Base-by-base conservation (phyloP, 1,139 yeast genomes). In the Yamadazyma dushanensis region DNA sequence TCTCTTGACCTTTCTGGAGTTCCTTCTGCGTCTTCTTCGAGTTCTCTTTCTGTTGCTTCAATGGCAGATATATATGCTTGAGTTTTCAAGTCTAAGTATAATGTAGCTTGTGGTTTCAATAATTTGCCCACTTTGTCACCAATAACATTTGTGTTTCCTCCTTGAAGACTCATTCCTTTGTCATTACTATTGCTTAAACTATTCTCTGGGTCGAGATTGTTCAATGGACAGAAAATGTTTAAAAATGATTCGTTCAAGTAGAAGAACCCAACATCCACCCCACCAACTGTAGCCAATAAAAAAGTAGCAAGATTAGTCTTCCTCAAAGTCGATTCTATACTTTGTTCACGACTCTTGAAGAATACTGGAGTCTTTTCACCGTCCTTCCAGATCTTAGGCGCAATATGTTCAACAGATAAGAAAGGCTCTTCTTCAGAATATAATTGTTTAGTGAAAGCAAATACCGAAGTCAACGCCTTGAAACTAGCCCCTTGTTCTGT, bases 41-140 rank as follows among this genome's bases (percentile, higher is more conserved):
- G n/a, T n/a, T n/a, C n/a, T 43, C 82, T 61, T 40, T 82, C 89
- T 8, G 80, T 81, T 5, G 86, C 81, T 49, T 83, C 87, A 44
- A 90, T 63, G 0, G 95, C 96, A 0, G 96, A 83, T 17, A 92
- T 89, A 53, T 81, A 92, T 0, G 96, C 96, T 59, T 92, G 98
- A 0, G 98, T 92, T 56, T 92, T 92, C 53, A 92, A 70, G 50
- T 92, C 97, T 35, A 92, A 68, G 50, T 74, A 88, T 37, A 92
- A 61, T 2, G 78, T 80, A 0, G 95, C 89, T 48, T 86, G 95
- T 5, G 85, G 79, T 56, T 89, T 89, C 41, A 87, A 65, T 31
- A 92, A 66, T 47, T 86, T 82, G 1, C 78, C 77, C 11, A 70
- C 68, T 29, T 51, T 54, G 26, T 65, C 71, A 3, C 74, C 74